phyloP scores from a whole-genome alignment of 805 yeast genomes.

The Kodamaea neixiangensis region DNA sequence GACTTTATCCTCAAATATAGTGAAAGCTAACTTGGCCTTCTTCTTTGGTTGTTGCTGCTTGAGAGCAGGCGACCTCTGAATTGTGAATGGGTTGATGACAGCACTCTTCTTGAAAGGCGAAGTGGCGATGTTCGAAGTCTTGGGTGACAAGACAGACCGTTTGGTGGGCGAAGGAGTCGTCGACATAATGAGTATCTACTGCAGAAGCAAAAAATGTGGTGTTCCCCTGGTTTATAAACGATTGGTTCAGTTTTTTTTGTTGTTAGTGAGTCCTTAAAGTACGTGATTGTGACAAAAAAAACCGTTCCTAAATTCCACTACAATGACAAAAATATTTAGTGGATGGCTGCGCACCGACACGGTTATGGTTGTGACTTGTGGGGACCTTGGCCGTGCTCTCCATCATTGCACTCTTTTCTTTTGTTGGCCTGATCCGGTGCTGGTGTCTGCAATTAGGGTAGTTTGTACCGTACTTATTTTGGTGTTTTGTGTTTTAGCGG shows the following conservation, averaged over 20 bases:
- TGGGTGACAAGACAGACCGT: conserved; percentile 26
- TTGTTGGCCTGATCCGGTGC: neutral
- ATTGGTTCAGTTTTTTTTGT: neutral
- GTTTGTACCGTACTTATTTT: neutral
- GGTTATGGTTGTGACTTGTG: neutral
- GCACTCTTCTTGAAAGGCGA: conserved; percentile 14
- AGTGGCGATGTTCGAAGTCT: conserved; percentile 19
- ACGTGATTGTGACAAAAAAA: neutral
- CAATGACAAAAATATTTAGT: neutral
- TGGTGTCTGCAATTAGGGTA: neutral
- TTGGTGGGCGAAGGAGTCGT: conserved; percentile 9
- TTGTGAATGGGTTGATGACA: conserved; percentile 16
- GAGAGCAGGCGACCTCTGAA: conserved; percentile 8
- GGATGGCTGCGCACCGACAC: neutral
- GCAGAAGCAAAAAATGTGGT: neutral
- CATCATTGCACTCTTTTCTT: neutral
- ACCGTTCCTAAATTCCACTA: neutral
- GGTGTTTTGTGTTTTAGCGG: neutral
- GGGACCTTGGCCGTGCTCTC: neutral
- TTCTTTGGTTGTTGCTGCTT: conserved; percentile 10
- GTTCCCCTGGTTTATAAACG: conserved; percentile 1
- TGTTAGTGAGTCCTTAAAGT: neutral
- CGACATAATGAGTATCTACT: conserved; percentile 2
- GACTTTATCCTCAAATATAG: conserved; percentile 23
- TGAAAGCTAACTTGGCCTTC: conserved; percentile 20